These are phyloP conservation scores for Hypoxylon perforatum DNA, from an alignment of 495 filamentous ascomycete species.

Conservation along the genomic window DNA sequence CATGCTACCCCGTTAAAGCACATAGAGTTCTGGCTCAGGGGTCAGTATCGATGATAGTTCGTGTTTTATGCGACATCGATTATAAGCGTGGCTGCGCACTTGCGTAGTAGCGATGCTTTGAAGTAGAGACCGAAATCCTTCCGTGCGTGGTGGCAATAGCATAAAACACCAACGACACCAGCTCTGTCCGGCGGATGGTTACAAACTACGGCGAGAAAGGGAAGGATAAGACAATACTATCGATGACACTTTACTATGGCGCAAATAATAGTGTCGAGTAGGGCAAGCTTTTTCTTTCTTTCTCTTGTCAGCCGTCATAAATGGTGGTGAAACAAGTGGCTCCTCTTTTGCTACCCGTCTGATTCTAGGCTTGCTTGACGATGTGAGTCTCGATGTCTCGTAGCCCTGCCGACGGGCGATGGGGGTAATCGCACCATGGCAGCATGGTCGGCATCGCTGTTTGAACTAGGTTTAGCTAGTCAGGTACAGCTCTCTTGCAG, in stretches of 20 bases:
- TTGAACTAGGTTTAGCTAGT: conserved; percentile 24
- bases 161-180: conserved; percentile 4
- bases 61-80: conserved; percentile 40
- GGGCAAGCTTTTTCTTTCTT: conserved; percentile 8
- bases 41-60: conserved; percentile 23
- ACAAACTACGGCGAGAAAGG: neutral
- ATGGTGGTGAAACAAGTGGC: conserved; percentile 40
- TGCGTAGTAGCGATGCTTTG: neutral
- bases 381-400: conserved; percentile 30
- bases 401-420: conserved; percentile 32
- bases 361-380: conserved; percentile 22
- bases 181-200: neutral
- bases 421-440: conserved; percentile 30
- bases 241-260: neutral
- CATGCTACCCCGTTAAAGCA: conserved; percentile 38
- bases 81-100: conserved; percentile 21
- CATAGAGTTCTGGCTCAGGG: conserved; percentile 41
- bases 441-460: conserved; percentile 28
- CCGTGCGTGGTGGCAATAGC: conserved; percentile 11
- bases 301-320: neutral
- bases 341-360: conserved; percentile 12
- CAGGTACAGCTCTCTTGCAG: conserved; percentile 7
- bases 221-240: neutral
- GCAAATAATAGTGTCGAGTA: conserved; percentile 2
- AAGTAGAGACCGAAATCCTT: conserved; percentile 4